Base-by-base conservation (phyloP, 2,329 filamentous ascomycete species). In the Plectosphaerella sp. region DNA sequence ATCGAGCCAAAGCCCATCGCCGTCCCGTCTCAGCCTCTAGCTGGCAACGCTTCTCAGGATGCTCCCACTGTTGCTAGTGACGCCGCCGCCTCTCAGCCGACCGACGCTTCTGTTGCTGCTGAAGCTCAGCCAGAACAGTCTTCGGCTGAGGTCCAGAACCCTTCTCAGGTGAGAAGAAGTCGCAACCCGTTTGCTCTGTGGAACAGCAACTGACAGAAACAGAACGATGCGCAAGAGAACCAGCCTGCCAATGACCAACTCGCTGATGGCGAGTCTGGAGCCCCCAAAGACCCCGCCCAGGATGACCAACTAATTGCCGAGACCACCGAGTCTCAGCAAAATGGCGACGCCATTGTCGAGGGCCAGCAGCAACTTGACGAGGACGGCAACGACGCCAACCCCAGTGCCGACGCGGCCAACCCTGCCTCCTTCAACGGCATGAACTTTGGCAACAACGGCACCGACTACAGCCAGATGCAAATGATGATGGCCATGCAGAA, bases 401-500 rank as follows among this genome's bases (percentile, higher is more conserved):
- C 63, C 46, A 68, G 67, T 41, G 61, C 64, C 51, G 72, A 72
- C 37, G 60, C 66, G 24, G 71, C 68, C 63, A 76, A 73, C 58
- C 74, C 75, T 54, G 72, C 70, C 33, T 62, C 60, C 56, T 84
- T 85, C 58, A 66, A 78, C 24, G 77, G 76, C 58, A 83, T 86
- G 78, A 79, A 78, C 63, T 87, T 80, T 24, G 60, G 76, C 64
- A 82, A 80, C 62, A 56, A 53, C 36, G 77, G 78, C 56, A 80
- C 79, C 53, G 84, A 87, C 61, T 85, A 89, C 69, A 87, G 84
- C 64, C 84, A 88, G 76, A 89, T 92, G 84, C 87, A 89, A 68
- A 83, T 83, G 84, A 82, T 89, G 86, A 87, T 88, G 84, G 76
- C 83, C 70, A 81, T 91, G 87, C 79, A 88, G 70, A 80, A 87